Conservation (phyloP, 768 basidiomycete species). For the Clavulina sp. region DNA sequence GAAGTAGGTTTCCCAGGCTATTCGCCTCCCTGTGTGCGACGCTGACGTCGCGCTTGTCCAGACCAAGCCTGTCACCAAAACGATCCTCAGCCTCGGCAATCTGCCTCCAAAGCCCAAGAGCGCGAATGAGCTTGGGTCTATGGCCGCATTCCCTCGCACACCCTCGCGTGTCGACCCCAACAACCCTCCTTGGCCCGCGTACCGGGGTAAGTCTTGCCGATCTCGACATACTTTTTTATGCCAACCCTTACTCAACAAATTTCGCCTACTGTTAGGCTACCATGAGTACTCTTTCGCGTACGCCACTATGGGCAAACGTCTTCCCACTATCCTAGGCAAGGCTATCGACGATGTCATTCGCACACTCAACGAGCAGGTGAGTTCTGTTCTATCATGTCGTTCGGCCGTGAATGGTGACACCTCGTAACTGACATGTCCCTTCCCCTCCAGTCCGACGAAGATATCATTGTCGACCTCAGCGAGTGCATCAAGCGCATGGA, state of each 20-base stretch:
- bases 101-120: constrained; percentile 10
- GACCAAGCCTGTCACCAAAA: constrained; percentile 8
- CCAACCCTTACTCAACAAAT: constrained; percentile 7
- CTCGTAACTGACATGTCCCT: background rate
- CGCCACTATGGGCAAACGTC: constrained; percentile 90
- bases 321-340: constrained; percentile 90
- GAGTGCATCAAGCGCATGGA: constrained; percentile 83
- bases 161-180: constrained; percentile 24
- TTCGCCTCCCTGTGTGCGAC: no score
- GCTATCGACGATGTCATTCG: constrained; percentile 82
- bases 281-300: constrained; percentile 72
- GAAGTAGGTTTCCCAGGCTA: no score
- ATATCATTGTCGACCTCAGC: constrained; percentile 67
- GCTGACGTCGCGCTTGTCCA: no score
- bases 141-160: constrained; percentile 19
- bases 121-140: background rate
- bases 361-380: constrained; percentile 55
- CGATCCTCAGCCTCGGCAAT: constrained; percentile 10
- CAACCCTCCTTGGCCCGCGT: constrained; percentile 26
- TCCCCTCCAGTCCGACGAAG: constrained; percentile 53
- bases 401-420: background rate
- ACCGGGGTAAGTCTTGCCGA: constrained; percentile 26
- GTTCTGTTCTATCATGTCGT: background rate
- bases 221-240: no score
- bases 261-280: constrained; percentile 28